Conservation (phyloP, 1,139 yeast genomes). For the Scheffersomyces stambukii region DNA sequence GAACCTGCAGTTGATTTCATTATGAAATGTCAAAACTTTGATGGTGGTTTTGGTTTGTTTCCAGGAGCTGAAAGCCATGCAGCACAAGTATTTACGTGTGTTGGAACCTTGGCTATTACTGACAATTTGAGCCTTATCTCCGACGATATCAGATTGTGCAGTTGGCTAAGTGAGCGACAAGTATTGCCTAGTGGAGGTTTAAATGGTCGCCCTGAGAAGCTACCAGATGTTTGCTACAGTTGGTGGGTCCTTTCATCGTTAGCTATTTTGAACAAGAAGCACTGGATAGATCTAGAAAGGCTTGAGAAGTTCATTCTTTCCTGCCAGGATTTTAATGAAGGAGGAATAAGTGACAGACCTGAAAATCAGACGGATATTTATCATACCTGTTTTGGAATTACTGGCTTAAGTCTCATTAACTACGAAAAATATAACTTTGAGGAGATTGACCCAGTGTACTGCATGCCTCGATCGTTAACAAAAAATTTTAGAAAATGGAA, state of each 20-base stretch:
- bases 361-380: constrained; percentile 90
- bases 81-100: constrained; percentile 85
- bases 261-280: constrained; percentile 58
- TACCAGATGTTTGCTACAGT: constrained; percentile 94
- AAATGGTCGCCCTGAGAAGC: constrained; percentile 93
- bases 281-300: constrained; percentile 70
- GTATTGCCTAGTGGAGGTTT: constrained; percentile 79
- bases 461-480: constrained; percentile 64
- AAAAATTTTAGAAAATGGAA: constrained; percentile 43
- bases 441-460: constrained; percentile 78
- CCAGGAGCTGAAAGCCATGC: constrained; percentile 97
- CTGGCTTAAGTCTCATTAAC: constrained; percentile 78
- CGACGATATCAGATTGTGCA: constrained; percentile 42
- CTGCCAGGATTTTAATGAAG: constrained; percentile 74
- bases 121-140: constrained; percentile 55
- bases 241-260: constrained; percentile 96
- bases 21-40: constrained; percentile 75
- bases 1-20: constrained; percentile 67
- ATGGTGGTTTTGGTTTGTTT: constrained; percentile 90
- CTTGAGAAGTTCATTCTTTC: constrained; percentile 62
- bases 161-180: constrained; percentile 90
- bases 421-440: constrained; percentile 44
- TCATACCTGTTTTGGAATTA: constrained; percentile 86
- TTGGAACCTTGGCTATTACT: constrained; percentile 74
- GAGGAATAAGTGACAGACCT: constrained; percentile 91